These are phyloP conservation scores for Lepidium sativum DNA, from an alignment of 345 rosid species.

Conservation along the genomic window DNA sequence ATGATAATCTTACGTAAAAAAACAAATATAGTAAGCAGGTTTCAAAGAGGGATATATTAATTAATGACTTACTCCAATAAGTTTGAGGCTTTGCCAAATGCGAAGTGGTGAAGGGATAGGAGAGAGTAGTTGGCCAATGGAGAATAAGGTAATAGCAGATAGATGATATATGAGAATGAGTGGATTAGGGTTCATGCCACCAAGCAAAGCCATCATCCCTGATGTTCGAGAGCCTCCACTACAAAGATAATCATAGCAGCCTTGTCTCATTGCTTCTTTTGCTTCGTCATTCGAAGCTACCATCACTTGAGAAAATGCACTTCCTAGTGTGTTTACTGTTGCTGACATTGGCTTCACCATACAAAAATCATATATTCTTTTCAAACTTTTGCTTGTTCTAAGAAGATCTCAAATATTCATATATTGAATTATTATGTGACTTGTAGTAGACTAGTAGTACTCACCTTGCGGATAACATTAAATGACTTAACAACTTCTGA, in stretches of 20 bases:
- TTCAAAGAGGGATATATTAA: neutral
- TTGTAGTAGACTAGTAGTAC: too few relatives aligned
- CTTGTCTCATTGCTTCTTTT: conserved; percentile 32
- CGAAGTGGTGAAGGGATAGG: conserved; percentile 29
- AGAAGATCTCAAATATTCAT: neutral
- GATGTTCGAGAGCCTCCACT: conserved; percentile 7
- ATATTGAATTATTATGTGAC: neutral
- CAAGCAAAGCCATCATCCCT: conserved; percentile 20
- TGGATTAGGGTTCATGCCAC: conserved; percentile 24
- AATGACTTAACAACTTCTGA: conserved; percentile 37
- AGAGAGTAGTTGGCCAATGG: conserved; percentile 18
- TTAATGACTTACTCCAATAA: conserved; percentile 22
- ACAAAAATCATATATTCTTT: neutral
- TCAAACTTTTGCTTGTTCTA: neutral
- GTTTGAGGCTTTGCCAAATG: conserved; percentile 21
- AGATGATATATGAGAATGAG: conserved; percentile 21
- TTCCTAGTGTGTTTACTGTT: conserved; percentile 33
- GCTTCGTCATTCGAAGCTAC: conserved; percentile 24
- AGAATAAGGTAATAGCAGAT: conserved; percentile 12
- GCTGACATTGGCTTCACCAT: conserved; percentile 30
- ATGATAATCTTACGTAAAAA: neutral
- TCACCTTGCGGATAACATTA: conserved; percentile 41
- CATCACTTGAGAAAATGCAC: conserved; percentile 25
- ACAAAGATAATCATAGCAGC: conserved; percentile 21
- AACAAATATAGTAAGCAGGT: neutral